Base-by-base conservation (phyloP, 2,329 filamentous ascomycete genomes). In the Fusarium austroafricanum region DNA sequence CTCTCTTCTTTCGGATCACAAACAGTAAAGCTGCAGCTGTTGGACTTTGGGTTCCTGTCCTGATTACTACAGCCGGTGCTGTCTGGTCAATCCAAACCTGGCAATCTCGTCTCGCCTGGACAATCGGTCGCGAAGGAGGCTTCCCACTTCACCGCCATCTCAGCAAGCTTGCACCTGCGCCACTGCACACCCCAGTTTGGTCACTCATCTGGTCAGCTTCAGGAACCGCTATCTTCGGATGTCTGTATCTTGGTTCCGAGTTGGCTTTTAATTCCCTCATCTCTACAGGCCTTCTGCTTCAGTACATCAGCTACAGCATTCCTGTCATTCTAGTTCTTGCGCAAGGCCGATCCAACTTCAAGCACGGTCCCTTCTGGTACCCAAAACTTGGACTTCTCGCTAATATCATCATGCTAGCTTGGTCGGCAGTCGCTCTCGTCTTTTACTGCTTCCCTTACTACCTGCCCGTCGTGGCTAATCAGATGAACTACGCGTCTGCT, bases 401-500 rank as follows among this genome's bases (percentile, higher is more conserved):
- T 3, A 60, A 60, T 3, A 12, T 60, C 20, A n/a, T 26, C 4
- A 58, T 60, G 54, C 18, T 60, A 10, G 28, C 29, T 6, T 43
- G 54, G 56, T 37, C 23, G 6, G n/a, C 20, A 10, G 28, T 59
- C 4, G 53, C 53, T 23, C 21, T 58, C 2, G 11, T 50, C 4
- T 58, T 59, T 10, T 59, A 59, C n/a, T 59, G 56, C 3, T 59
- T 58, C 14, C 56, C 42, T 2, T 59, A 58, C 35, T 59, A 50
- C 8, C 18, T 39, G 1, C 42, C 35, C 3, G 56, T 37, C 1
- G 31, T 33, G 1, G 53, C 53, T 18, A 15, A 35, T 15, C 56
- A 58, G 17, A 59, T 58, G 35, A 58, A 58, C 3, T 58, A 58
- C 12, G 56, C 56, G 2, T 58, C 53, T 4, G 26, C 53, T 5